These are phyloP conservation scores for Acer saccharum DNA, from an alignment of 345 rosid genomes.

Conservation along the genomic window DNA sequence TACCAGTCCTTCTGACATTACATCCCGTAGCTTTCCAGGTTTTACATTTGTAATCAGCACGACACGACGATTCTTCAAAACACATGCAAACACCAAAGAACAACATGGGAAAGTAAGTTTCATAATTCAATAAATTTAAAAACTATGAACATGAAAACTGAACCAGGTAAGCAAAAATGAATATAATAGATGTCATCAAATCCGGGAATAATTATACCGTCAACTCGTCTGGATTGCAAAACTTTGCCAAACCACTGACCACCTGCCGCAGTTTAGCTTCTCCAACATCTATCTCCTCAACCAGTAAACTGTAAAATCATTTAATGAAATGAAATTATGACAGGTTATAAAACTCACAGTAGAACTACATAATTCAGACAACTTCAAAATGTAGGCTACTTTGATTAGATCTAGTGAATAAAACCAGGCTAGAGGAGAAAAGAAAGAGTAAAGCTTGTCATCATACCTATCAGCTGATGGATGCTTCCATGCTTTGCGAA, in stretches of 20 bases:
- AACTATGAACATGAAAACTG: neutral
- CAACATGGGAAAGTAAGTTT: constrained; percentile 21
- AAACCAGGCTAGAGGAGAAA: neutral
- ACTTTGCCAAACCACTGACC: constrained; percentile 97
- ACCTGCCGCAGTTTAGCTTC: constrained; percentile 89
- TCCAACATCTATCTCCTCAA: constrained; percentile 96
- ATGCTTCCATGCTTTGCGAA: constrained; percentile 93
- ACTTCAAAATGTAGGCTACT: neutral
- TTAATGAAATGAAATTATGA: constrained; percentile 16
- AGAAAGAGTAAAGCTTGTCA: constrained; percentile 24
- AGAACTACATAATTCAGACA: constrained; percentile 3
- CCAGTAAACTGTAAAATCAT: constrained; percentile 69
- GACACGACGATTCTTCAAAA: constrained; percentile 70
- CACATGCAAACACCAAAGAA: constrained; percentile 25
- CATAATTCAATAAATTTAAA: constrained; percentile 12
- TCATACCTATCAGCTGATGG: constrained; percentile 96
- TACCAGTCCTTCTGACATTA: constrained; percentile 96
- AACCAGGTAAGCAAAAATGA: neutral
- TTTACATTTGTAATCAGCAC: constrained; percentile 92
- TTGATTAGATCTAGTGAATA: neutral
- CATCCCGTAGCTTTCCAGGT: constrained; percentile 96
- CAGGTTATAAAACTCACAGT: constrained; percentile 5
- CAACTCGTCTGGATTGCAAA: constrained; percentile 77
- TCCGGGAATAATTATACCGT: constrained; percentile 47
- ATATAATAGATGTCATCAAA: constrained; percentile 6